Evolutionary conservation across 257 asterid species (phyloP).

Genomic region (Anisodus tanguticus): DNA sequence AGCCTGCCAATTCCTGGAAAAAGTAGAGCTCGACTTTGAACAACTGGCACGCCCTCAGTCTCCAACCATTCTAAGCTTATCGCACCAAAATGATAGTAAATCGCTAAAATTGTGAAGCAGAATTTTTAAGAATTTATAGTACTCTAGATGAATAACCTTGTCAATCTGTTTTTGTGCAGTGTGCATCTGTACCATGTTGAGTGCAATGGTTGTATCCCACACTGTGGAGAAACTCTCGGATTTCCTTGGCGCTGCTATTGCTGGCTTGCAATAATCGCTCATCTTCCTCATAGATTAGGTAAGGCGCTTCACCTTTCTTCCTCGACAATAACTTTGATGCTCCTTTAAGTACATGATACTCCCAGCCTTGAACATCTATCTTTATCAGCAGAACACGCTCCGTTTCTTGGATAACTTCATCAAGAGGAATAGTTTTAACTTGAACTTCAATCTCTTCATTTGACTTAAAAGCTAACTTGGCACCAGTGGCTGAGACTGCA

Average conservation of each 20-base stretch:
- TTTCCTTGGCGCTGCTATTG: constrained; percentile 84
- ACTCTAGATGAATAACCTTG: neutral
- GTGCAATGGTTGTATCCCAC: constrained; percentile 80
- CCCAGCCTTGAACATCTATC: constrained; percentile 99
- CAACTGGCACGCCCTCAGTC: neutral
- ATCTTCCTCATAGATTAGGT: constrained; percentile 94
- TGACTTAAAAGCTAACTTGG: constrained; percentile 92
- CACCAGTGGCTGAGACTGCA: constrained; percentile 92
- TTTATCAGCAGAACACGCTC: constrained; percentile 76
- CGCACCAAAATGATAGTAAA: neutral
- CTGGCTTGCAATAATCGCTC: constrained; percentile 91
- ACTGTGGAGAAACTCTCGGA: constrained; percentile 65
- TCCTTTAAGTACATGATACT: constrained; percentile 91
- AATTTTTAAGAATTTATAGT: neutral
- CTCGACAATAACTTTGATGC: constrained; percentile 81
- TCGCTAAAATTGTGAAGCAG: neutral
- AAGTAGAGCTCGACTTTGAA: neutral
- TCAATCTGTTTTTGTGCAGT: constrained; percentile 82
- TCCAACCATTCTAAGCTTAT: constrained; percentile 24
- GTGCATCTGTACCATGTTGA: constrained; percentile 89
- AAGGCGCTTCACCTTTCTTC: constrained; percentile 86
- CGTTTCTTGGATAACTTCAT: constrained; percentile 64
- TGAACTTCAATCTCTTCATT: constrained; percentile 86
- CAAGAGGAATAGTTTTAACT: constrained; percentile 81
- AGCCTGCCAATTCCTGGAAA: neutral